A percentile compares a stretch with the other conserved stretches of the same genome.
Evolutionary conservation across 169 alveolate species (phyloP).

Genomic region (Eimeria falciformis): DNA sequence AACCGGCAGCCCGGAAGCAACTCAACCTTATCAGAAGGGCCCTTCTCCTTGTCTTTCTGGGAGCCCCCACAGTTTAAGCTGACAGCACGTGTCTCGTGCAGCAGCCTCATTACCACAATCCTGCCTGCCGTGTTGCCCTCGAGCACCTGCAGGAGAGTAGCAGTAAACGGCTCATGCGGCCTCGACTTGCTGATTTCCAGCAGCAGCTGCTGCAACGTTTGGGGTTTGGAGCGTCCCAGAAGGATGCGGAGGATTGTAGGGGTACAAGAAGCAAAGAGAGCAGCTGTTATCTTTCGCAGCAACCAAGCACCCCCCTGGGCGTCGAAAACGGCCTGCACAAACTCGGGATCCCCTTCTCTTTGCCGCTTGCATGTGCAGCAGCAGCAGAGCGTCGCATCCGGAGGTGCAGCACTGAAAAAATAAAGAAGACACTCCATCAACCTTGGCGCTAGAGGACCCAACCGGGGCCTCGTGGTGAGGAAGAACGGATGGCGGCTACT

Average conservation of each 20-base stretch:
- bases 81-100: constrained; percentile 41
- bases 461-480: not conserved
- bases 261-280: not conserved
- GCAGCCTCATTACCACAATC: not conserved
- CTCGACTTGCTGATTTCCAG: constrained; percentile 25
- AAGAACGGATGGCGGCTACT: not conserved
- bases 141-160: constrained; percentile 19
- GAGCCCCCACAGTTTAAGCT: constrained; percentile 17
- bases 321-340: constrained; percentile 21
- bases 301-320: constrained; percentile 36
- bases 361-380: constrained; percentile 43
- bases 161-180: not conserved
- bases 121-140: not conserved
- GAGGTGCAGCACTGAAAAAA: not conserved
- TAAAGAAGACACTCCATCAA: not conserved
- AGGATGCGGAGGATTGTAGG: constrained; percentile 13
- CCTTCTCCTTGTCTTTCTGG: not conserved
- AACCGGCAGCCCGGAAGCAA: no score
- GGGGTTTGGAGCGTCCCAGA: not conserved
- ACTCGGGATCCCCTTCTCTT: not conserved
- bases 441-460: constrained; percentile 1
- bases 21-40: not conserved
- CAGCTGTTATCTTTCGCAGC: not conserved
- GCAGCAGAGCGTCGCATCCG: constrained; percentile 23
- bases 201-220: constrained; percentile 53